phyloP scores from a whole-genome alignment of 1,139 yeast species.

The Pichia norvegensis region DNA sequence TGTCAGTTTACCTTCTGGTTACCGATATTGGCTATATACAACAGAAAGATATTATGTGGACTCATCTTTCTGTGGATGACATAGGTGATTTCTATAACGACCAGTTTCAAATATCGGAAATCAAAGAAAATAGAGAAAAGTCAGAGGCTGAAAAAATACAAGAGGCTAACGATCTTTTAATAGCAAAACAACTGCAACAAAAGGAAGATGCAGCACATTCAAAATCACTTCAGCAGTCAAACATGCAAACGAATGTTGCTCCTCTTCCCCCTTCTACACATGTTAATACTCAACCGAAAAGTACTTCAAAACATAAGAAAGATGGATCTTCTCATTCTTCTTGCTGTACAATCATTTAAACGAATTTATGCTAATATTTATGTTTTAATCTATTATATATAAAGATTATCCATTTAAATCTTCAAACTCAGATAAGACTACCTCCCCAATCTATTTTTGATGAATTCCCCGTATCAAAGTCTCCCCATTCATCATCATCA shows the following conservation, averaged over 20 bases:
- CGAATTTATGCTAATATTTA: not conserved
- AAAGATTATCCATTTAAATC: too few species aligned
- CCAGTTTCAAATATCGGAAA: slow-evolving; percentile 39
- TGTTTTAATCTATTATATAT: too few species aligned
- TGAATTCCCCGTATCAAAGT: slow-evolving; percentile 11
- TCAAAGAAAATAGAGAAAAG: not conserved
- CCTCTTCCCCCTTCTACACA: not conserved
- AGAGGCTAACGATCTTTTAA: slow-evolving; percentile 31
- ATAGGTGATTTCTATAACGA: slow-evolving; percentile 63
- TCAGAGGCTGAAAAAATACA: not conserved
- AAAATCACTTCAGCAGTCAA: not conserved
- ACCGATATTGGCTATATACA: slow-evolving; percentile 62
- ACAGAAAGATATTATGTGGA: slow-evolving; percentile 61
- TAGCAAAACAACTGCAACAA: slow-evolving; percentile 50
- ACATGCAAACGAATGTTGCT: slow-evolving; percentile 33
- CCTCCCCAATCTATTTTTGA: slow-evolving; percentile 8
- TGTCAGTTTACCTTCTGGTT: slow-evolving; percentile 49
- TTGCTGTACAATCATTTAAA: not conserved
- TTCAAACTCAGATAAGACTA: slow-evolving; percentile 8
- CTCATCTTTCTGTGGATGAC: slow-evolving; percentile 59
- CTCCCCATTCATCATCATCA: slow-evolving; percentile 15
- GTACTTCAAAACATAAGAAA: not conserved
- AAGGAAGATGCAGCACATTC: slow-evolving; percentile 57
- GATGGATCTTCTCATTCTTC: not conserved
- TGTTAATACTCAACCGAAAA: not conserved